Evolutionary conservation across 768 basidiomycete species (phyloP), one percentile per base, ranked within the genome.

Genomic region (Xanthoconium purpureum): DNA sequence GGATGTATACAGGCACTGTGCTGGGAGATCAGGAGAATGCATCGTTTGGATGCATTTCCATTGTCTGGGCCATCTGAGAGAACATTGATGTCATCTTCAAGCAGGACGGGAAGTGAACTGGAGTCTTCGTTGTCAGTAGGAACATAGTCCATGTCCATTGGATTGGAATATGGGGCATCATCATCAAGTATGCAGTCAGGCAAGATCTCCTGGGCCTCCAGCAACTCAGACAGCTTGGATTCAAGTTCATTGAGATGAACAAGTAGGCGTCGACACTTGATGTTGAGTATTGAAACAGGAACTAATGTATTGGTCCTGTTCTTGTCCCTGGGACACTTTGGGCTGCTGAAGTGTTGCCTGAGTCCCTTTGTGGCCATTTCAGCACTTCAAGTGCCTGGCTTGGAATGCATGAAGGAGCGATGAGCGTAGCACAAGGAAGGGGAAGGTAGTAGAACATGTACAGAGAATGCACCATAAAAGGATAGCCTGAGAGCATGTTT

Each of bases 31-130:
- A 5, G 24, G 36, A 48, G 36, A 36, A 48, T 9, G 5, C 29
- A 29, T 14, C 14, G 13, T 14, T 45, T 45, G 15, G 29, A 10
- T 1, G 29, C 14, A 0, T 45, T 45, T 24, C 24, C 6, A 43
- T 13, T 17, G 28, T 28, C 28, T 24, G 4, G 24, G 24, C 10
- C 24, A 17, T 32, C 9, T 5, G n/a, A 10, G 17, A 17, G 10
- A n/a, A 5, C 15, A 15, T 28, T 14, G 7, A 8, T 3, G 5
- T 3, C 28, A 4, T 29, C 43, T 44, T 1, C 20, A 28, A 42
- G 5, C 3, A 12, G 11, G 1, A 14, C 14, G 8, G 0, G 15
- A 13, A 1, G 3, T 15, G 13, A 12, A 6, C 43, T 12, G 1
- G 43, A 44, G 14, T 17, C 28, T 44, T 44, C 14, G 1, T 28